These are phyloP conservation scores for Lentinula boryana DNA, from an alignment of 768 basidiomycete species.

Conservation along the genomic window DNA sequence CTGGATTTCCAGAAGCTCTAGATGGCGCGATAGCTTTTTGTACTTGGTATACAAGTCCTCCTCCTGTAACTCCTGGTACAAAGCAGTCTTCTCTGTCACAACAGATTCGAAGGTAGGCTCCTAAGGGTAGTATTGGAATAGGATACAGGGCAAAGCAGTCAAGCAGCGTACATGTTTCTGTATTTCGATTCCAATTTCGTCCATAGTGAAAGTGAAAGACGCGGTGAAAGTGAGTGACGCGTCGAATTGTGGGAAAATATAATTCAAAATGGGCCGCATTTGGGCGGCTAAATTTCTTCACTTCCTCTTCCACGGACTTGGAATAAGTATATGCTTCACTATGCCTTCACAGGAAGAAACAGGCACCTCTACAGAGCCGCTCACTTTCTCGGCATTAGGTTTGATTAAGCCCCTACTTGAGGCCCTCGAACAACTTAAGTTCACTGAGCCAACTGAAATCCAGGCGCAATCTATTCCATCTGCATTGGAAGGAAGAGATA, in stretches of 20 bases:
- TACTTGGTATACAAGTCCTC: constrained; percentile 97
- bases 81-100: constrained; percentile 81
- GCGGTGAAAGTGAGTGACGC: background rate
- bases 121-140: constrained; percentile 30
- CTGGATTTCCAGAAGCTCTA: constrained; percentile 91
- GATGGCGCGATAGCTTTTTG: constrained; percentile 91
- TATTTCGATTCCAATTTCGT: constrained; percentile 84
- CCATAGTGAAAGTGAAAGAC: constrained; percentile 47
- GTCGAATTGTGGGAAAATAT: constrained; percentile 6
- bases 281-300: background rate
- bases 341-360: constrained; percentile 70
- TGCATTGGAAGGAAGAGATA: constrained; percentile 88
- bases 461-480: constrained; percentile 80
- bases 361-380: constrained; percentile 31
- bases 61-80: constrained; percentile 81
- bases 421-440: constrained; percentile 76
- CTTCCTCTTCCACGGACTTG: background rate
- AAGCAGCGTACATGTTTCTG: constrained; percentile 60
- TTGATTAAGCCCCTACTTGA: constrained; percentile 86
- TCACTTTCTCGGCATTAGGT: constrained; percentile 78
- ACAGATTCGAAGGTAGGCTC: constrained; percentile 89
- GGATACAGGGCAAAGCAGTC: background rate
- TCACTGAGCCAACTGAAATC: constrained; percentile 89
- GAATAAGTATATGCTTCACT: background rate
- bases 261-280: background rate